A percentile compares a stretch with the other conserved stretches of the same genome.
These are phyloP conservation scores for Zymoseptoria ardabiliae DNA, from an alignment of 2,329 filamentous ascomycete species.

Conservation along the genomic window DNA sequence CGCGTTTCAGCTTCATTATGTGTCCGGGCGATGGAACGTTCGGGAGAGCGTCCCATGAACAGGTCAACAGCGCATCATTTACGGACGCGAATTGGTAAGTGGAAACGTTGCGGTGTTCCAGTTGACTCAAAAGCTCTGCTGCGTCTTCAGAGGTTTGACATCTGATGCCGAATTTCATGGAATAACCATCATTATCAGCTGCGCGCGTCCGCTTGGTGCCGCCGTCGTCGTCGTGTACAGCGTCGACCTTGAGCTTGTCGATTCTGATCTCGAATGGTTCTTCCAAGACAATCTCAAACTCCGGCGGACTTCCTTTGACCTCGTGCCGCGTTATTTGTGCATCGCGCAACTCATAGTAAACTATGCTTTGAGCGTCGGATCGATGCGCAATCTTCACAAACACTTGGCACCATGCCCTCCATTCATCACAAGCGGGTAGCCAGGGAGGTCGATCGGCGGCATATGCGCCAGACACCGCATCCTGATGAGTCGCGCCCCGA, in stretches of 20 bases:
- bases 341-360: conserved; percentile 8
- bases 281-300: conserved; percentile 20
- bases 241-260: conserved; percentile 15
- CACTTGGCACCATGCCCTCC: conserved; percentile 17
- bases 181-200: conserved; percentile 15
- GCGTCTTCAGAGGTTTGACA: conserved; percentile 25
- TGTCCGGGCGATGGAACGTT: conserved; percentile 15
- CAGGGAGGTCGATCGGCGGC: background rate
- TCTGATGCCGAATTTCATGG: conserved; percentile 23
- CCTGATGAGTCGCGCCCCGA: no score
- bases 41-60: conserved; percentile 26
- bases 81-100: background rate
- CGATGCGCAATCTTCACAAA: conserved; percentile 12
- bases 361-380: conserved; percentile 2
- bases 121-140: conserved; percentile 22
- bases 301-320: background rate
- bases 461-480: background rate
- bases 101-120: conserved; percentile 14
- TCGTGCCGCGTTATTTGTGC: conserved; percentile 13
- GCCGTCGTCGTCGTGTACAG: conserved; percentile 10
- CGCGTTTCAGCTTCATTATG: conserved; percentile 18
- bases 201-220: conserved; percentile 16
- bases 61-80: background rate
- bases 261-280: conserved; percentile 19
- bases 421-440: conserved; percentile 2